These are phyloP conservation scores for Helicostylum pulchrum DNA, from an alignment of 192 early-diverging fungal species.

Conservation along the genomic window DNA sequence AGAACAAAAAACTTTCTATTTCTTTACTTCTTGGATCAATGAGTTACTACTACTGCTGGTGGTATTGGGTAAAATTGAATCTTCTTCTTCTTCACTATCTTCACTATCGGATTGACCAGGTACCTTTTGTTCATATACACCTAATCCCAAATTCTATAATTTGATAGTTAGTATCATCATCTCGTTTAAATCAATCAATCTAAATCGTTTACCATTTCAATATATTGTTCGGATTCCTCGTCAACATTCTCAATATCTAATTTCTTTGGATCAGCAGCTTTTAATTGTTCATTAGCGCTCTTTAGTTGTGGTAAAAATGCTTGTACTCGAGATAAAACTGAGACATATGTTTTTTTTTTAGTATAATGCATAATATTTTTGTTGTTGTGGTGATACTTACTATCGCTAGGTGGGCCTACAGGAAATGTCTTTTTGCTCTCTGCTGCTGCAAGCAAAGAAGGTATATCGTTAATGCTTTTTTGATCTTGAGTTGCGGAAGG, in stretches of 20 bases:
- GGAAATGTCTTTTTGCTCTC: slow-evolving; percentile 44
- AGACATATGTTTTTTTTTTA: neutral
- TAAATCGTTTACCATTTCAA: slow-evolving; percentile 45
- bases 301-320: slow-evolving; percentile 48
- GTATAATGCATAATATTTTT: neutral
- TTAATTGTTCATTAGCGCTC: slow-evolving; percentile 40
- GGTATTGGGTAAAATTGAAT: slow-evolving; percentile 19
- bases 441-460: slow-evolving; percentile 29
- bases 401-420: slow-evolving; percentile 35
- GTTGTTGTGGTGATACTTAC: neutral
- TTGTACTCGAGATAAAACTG: slow-evolving; percentile 44
- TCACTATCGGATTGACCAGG: slow-evolving; percentile 19
- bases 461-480: neutral
- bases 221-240: slow-evolving; percentile 48
- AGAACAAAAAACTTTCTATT: too few relatives aligned
- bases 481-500: neutral
- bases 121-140: slow-evolving; percentile 48
- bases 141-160: slow-evolving; percentile 41
- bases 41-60: neutral
- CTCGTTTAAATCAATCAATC: slow-evolving; percentile 2
- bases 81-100: slow-evolving; percentile 19
- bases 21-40: too few relatives aligned
- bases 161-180: neutral
- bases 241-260: slow-evolving; percentile 57
- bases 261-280: slow-evolving; percentile 39